A percentile compares a stretch with the other conserved stretches of the same genome.
Conservation (phyloP, 352 stramenopile genomes). For the Globisporangium rhizosaccharum region DNA sequence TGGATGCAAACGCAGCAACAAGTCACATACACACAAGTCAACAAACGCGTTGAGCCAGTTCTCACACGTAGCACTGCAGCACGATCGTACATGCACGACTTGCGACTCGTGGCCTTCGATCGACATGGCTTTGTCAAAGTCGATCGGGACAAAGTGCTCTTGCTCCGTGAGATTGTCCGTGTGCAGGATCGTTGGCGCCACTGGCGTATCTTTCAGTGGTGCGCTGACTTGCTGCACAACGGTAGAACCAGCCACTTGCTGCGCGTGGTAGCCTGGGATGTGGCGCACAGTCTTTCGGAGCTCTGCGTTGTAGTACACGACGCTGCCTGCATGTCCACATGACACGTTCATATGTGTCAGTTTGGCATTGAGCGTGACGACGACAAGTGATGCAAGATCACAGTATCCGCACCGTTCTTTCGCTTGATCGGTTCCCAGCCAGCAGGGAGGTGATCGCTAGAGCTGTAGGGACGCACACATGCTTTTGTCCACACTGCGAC, state of each 20-base stretch:
- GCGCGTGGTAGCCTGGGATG: constrained; percentile 29
- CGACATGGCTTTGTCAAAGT: constrained; percentile 72
- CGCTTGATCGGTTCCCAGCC: constrained; percentile 60
- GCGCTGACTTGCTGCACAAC: background rate
- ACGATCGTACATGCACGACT: constrained; percentile 58
- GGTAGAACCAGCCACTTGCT: background rate
- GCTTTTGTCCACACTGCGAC: background rate
- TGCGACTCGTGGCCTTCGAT: constrained; percentile 86
- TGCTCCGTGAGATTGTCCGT: constrained; percentile 33
- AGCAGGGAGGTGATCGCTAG: constrained; percentile 22
- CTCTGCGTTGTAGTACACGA: constrained; percentile 62
- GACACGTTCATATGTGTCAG: background rate
- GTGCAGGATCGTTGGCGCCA: constrained; percentile 13
- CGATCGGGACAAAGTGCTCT: constrained; percentile 68
- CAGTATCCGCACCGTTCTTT: constrained; percentile 34
- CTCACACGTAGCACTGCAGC: background rate
- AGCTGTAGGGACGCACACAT: background rate
- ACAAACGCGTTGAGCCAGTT: background rate
- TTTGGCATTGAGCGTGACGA: background rate
- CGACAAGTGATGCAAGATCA: background rate
- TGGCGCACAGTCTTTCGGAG: constrained; percentile 57
- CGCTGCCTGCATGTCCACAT: constrained; percentile 26
- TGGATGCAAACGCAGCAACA: constrained; percentile 10
- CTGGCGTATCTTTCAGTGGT: constrained; percentile 4
- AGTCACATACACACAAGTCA: background rate